Base-by-base conservation (phyloP, 164 flowering plant species). In the Taxillus chinensis region DNA sequence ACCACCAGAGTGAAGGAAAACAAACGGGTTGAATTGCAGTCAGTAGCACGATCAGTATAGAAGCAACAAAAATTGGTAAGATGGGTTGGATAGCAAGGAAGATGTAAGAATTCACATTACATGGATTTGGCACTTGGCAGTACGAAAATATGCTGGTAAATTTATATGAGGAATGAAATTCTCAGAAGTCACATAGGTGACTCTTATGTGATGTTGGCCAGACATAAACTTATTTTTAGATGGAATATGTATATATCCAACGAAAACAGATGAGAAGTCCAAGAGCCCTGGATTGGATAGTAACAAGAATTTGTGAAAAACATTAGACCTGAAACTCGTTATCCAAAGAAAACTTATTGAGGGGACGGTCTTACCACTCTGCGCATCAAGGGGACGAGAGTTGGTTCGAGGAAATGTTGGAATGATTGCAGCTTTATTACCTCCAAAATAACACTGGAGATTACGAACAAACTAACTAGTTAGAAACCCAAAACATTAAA, bases 351-450 rank as follows among this genome's bases (percentile, higher is more conserved):
- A 41, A 42, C 12, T 27, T 1, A 39, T 61, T 16, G 45, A 45
- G 14, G 8, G 41, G 40, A 57, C 42, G 48, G 17, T 69, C 84
- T 68, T 74, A 83, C 87, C 76, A 83, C 87, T 70, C 66, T 71
- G 40, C 87, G 83, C 54, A 83, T 74, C 75, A 83, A 72, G 41
- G 95, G 91, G 80, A 85, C 95, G 67, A 87, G 64, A 63, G 72
- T 72, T 50, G 85, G 83, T 75, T 79, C 83, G 67, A 80, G 60
- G 41, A 80, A 65, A 63, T 66, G 61, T 71, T 80, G 79, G 62
- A 82, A 57, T 49, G 73, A 66, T 45, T 75, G 69, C 67, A 77
- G 59, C 65, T 64, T 80, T 76, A 82, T 75, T 41, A 75, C 84
- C 60, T 89, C 88, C 67, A 48, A 41, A 59, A 86, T 74, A 66